phyloP scores from a whole-genome alignment of 2,329 filamentous ascomycete genomes.

The Fusarium chaquense region DNA sequence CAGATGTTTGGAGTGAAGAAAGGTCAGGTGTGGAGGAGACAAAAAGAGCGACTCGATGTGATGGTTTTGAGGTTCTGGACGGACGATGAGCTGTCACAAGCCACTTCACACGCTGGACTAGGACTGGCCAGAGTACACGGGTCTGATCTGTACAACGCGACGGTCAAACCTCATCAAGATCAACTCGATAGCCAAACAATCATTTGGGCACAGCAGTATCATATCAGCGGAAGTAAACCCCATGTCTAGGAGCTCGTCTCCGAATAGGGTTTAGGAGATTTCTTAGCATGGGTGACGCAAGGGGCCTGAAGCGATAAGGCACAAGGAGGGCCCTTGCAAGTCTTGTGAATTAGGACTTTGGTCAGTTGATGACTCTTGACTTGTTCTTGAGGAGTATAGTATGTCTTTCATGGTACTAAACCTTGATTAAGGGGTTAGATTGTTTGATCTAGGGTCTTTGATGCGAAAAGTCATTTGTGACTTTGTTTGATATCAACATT shows the following conservation, averaged over 20 bases:
- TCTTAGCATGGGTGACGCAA: slow-evolving; percentile 38
- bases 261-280: slow-evolving; percentile 36
- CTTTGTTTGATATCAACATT: slow-evolving; percentile 5
- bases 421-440: slow-evolving; percentile 1
- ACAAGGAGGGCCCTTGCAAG: slow-evolving; percentile 3
- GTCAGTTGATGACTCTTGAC: slow-evolving; percentile 35
- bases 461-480: slow-evolving; percentile 22
- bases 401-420: neutral
- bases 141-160: too few relatives aligned
- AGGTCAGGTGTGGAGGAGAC: too few relatives aligned
- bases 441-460: slow-evolving; percentile 31
- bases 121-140: too few relatives aligned
- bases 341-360: slow-evolving; percentile 7
- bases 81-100: too few relatives aligned
- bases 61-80: too few relatives aligned
- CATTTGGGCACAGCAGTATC: slow-evolving; percentile 6
- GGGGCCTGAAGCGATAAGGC: slow-evolving; percentile 18
- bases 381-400: neutral
- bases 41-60: too few relatives aligned
- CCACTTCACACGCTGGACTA: too few relatives aligned
- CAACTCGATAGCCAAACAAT: slow-evolving; percentile 17
- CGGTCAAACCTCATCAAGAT: slow-evolving; percentile 1
- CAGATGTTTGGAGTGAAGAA: too few relatives aligned
- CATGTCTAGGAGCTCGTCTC: slow-evolving; percentile 21
- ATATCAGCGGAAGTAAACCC: slow-evolving; percentile 32